Evolutionary conservation across 1,284 basidiomycete genomes (phyloP).

Genomic region (Hemileia vastatrix): DNA sequence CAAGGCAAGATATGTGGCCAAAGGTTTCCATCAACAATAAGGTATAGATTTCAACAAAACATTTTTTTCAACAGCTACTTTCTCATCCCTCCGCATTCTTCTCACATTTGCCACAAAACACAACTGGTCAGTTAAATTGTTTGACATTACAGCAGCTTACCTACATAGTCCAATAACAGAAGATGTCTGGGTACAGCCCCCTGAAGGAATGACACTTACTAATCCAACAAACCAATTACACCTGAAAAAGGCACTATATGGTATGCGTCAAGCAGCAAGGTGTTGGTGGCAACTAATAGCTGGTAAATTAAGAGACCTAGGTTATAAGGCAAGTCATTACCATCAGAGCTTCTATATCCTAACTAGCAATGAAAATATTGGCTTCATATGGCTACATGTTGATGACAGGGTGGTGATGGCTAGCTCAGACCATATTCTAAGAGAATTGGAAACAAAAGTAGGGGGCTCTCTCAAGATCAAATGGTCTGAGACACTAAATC

Average conservation of each 20-base stretch:
- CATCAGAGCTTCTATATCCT: neutral
- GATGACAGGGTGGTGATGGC: neutral
- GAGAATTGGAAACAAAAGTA: too few relatives aligned
- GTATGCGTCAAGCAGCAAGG: neutral
- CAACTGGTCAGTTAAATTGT: neutral
- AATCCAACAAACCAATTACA: neutral
- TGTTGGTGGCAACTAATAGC: neutral
- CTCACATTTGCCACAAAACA: neutral
- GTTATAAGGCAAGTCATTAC: neutral
- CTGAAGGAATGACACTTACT: neutral
- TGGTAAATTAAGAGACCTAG: neutral
- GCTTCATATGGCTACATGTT: conserved; percentile 2
- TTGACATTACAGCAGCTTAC: conserved; percentile 3
- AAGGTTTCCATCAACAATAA: neutral
- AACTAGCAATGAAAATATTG: neutral
- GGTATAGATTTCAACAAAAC: neutral
- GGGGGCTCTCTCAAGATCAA: too few relatives aligned
- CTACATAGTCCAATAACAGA: neutral
- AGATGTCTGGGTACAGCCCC: neutral
- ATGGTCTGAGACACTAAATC: too few relatives aligned
- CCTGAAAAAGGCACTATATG: neutral
- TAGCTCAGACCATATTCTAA: too few relatives aligned
- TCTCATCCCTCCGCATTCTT: neutral
- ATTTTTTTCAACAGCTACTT: neutral
- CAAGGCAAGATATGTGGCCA: neutral